These are phyloP conservation scores for Murraya paniculata DNA, from an alignment of 345 rosid genomes.

Conservation along the genomic window DNA sequence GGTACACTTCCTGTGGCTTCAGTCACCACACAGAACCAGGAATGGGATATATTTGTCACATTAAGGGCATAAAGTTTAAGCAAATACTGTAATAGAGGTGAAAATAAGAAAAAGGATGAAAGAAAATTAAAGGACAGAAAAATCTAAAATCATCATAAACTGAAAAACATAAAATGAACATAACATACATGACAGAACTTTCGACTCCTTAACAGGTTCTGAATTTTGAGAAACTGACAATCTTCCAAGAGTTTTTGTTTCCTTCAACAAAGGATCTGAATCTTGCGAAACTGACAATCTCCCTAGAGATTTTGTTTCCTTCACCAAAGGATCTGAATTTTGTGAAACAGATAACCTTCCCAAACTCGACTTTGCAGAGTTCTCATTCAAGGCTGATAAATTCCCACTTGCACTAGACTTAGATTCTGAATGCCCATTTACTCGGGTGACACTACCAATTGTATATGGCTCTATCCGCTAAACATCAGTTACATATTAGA, in stretches of 20 bases:
- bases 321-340: constrained; percentile 36
- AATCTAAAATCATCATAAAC: constrained; percentile 11
- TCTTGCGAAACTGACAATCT: constrained; percentile 80
- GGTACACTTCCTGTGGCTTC: constrained; percentile 80
- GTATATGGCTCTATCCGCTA: constrained; percentile 82
- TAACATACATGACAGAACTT: constrained; percentile 53
- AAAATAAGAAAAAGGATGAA: background rate
- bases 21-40: constrained; percentile 36
- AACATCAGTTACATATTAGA: constrained; percentile 9
- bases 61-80: background rate
- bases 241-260: constrained; percentile 79
- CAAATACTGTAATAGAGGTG: background rate
- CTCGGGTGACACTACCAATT: constrained; percentile 40
- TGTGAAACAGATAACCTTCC: constrained; percentile 59
- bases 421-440: constrained; percentile 61
- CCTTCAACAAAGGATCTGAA: constrained; percentile 44
- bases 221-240: constrained; percentile 79
- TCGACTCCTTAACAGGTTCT: constrained; percentile 72
- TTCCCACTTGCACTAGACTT: constrained; percentile 54
- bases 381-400: constrained; percentile 56
- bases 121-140: background rate
- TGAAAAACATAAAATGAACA: constrained; percentile 9
- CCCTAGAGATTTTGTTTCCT: constrained; percentile 79
- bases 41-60: constrained; percentile 21
- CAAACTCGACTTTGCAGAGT: constrained; percentile 44